Evolutionary conservation across 805 yeast species (phyloP), one percentile per base, ranked within the genome.

Genomic region (Wilhelminamyces savonicus): DNA sequence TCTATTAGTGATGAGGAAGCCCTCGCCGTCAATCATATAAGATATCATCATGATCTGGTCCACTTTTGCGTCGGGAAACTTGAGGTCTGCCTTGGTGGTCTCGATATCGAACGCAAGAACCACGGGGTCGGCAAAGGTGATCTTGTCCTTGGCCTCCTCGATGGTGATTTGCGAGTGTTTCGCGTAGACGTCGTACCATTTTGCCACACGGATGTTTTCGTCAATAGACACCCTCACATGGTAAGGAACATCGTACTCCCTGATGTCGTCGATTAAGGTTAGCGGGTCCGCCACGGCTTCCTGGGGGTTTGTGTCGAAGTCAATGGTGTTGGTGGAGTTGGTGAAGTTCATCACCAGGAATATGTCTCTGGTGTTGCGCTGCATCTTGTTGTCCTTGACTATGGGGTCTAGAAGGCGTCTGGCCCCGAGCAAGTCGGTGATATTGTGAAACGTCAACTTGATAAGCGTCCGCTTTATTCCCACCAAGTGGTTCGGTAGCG

Each of bases 21-120:
- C 99, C 44, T 85, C 94, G 8, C 97, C 98, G 52, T 92, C 98
- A 37, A 92, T 88, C 98, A 94, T 94, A 53, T 92, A 92, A 3
- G 98, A 94, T 29, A 92, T 92, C 98, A 94, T 94, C 97, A 92
- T 92, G 23, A 92, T 74, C 55, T 85, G 94, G 59, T 92, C 99
- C 5, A 82, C 69, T 8, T 81, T 67, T 5, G 96, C 73, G 46
- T 86, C 98, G 0, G 99, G 99, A 43, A 92, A 92, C 52, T 92
- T 94, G 36, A 92, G 68, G 2, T 97, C 97, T 9, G 94, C 86
- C 52, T 92, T 92, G 10, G 97, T 86, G 1, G 99, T 92, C 65
- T 92, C 99, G 32, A 92, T 92, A 70, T 92, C 99, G 52, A 85
- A 92, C 0, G 98, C 98, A 48, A 92, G 54, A 1, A 94, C 90